Evolutionary conservation across 164 flowering plant genomes (phyloP).

Genomic region (Buxus sempervirens): DNA sequence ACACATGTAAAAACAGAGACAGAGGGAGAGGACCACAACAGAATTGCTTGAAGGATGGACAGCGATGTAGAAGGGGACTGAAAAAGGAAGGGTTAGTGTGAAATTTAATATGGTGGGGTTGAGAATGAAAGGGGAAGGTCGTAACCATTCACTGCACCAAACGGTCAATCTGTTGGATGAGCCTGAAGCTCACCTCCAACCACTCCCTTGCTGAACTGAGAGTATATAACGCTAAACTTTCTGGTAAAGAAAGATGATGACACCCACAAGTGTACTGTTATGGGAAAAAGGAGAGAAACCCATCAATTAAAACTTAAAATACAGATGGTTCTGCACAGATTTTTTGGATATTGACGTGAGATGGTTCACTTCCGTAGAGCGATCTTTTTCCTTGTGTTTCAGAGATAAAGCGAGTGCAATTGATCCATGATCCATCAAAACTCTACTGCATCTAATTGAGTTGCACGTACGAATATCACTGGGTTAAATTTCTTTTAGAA

Average conservation of each 20-base stretch:
- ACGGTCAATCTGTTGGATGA: background rate
- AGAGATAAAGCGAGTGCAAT: too few relatives aligned
- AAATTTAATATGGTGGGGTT: background rate
- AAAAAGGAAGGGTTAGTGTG: background rate
- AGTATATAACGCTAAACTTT: background rate
- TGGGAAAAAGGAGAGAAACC: too few relatives aligned
- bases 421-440: too few relatives aligned
- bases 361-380: too few relatives aligned
- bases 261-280: background rate
- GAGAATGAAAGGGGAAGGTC: background rate
- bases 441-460: too few relatives aligned
- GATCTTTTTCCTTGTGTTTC: too few relatives aligned
- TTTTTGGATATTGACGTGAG: too few relatives aligned
- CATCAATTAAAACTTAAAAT: too few relatives aligned
- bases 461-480: too few relatives aligned
- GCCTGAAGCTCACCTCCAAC: background rate
- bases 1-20: too few relatives aligned
- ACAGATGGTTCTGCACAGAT: too few relatives aligned
- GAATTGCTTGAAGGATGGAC: constrained; percentile 1
- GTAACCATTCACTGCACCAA: background rate
- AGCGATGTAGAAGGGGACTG: constrained; percentile 10
- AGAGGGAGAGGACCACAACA: background rate
- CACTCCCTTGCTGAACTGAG: background rate
- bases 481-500: too few relatives aligned
- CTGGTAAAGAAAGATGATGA: background rate